Conservation (phyloP, 495 filamentous ascomycete genomes). For the Xylaria scruposa region DNA sequence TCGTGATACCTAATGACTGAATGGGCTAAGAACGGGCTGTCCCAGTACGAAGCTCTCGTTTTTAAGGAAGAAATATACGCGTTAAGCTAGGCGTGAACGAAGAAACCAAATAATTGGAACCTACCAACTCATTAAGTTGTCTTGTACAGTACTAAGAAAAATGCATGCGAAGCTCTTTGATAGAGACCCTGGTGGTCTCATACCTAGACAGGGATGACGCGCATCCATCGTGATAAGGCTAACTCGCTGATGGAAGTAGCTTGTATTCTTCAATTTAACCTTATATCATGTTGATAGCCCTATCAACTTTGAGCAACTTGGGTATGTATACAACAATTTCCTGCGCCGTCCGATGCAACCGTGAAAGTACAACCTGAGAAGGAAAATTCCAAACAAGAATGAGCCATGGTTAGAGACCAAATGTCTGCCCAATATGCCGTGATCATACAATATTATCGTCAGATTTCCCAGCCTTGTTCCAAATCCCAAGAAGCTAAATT, state of each 20-base stretch:
- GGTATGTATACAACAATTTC: slow-evolving; percentile 19
- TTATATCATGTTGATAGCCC: neutral
- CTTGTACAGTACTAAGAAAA: too few species aligned
- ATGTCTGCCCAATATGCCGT: neutral
- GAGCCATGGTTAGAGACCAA: neutral
- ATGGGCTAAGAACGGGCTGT: too few species aligned
- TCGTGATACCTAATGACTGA: too few species aligned
- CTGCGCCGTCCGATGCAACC: slow-evolving; percentile 29
- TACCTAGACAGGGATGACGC: neutral
- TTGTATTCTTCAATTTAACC: slow-evolving; percentile 18
- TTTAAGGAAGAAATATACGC: too few species aligned
- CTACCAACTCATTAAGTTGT: too few species aligned
- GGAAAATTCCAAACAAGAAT: slow-evolving; percentile 13
- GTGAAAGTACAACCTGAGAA: neutral
- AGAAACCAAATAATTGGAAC: too few species aligned
- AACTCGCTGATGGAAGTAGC: neutral
- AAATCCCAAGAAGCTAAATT: slow-evolving; percentile 26
- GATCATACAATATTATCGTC: slow-evolving; percentile 5
- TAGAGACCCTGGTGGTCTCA: neutral
- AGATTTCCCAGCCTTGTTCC: neutral
- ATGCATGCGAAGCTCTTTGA: neutral
- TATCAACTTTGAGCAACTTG: neutral
- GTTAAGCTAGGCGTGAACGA: too few species aligned
- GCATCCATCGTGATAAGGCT: neutral
- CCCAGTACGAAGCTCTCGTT: too few species aligned